Base-by-base conservation (phyloP, 352 stramenopile species). In the Phytophthora sojae region DNA sequence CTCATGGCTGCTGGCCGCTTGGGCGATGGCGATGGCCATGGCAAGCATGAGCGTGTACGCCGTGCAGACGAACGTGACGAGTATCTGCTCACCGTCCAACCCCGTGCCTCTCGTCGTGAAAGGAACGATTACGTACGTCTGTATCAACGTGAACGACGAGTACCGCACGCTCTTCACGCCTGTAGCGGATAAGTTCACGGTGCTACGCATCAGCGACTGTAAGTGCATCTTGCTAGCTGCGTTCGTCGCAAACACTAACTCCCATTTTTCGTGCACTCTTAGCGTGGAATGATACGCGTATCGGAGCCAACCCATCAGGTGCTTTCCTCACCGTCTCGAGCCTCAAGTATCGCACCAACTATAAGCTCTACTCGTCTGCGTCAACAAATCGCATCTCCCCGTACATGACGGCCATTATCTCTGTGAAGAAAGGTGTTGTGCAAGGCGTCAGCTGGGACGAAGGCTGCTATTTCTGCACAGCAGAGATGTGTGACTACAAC, bases 361-460 rank as follows among this genome's bases (percentile, higher is more conserved):
- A 93, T 75, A 95, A 95, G 59, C 75, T 91, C 49, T 95, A 91
- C 56, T 80, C 84, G 6, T 83, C 84, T 15, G 78, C 81, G 1
- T 64, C 53, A 14, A 79, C 65, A 26, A 68, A 76, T 8, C 66
- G 76, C 42, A 71, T 92, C n/a, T 95, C 85, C 32, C 82, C 88
- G 32, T 93, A 85, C 69, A 79, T 94, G 64, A 95, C 88, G 6
- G 88, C 85, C 50, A 91, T 95, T 53, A 86, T 94, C 50, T 92
- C 82, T 3, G 86, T 93, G 63, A 93, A 93, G 73, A 89, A 94
- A 56, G 88, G 88, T 3, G 68, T 82, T 54, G 82, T 95, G 4
- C 84, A 93, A 67, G 88, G 88, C 26, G 83, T 95, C 47, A 89
- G 85, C 17, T 95, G 88, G 88, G 88, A 95, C 60, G 86, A 95